Evolutionary conservation across 257 asterid species (phyloP).

Genomic region (Verbena officinalis): DNA sequence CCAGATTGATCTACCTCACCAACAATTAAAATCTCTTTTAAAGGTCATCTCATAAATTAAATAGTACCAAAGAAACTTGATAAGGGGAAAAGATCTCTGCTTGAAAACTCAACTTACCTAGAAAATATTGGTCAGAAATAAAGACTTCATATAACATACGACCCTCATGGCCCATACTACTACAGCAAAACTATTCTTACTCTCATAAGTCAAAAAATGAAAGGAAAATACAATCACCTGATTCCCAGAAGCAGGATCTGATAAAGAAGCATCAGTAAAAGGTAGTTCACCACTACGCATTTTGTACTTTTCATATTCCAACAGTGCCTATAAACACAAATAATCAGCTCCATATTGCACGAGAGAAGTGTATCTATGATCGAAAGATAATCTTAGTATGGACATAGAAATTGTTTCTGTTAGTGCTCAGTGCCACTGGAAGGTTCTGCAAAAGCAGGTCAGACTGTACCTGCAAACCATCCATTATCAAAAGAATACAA

Average conservation of each 20-base stretch:
- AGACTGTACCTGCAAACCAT: background rate
- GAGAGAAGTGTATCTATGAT: background rate
- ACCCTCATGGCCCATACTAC: background rate
- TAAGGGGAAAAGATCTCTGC: background rate
- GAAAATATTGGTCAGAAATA: background rate
- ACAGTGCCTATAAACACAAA: constrained; percentile 57
- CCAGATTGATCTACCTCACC: constrained; percentile 5
- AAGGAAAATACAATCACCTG: constrained; percentile 51
- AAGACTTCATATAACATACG: background rate
- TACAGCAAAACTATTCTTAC: constrained; percentile 7
- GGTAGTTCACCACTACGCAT: constrained; percentile 93
- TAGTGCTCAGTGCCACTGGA: background rate
- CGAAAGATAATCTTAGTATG: constrained; percentile 15
- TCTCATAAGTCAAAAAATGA: background rate
- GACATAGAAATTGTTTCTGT: background rate
- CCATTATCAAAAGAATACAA: too few relatives aligned
- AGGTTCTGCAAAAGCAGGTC: background rate
- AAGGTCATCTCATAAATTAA: constrained; percentile 6
- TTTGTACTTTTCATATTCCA: constrained; percentile 88
- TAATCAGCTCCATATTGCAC: constrained; percentile 32
- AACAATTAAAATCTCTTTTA: background rate
- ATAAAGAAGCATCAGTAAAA: constrained; percentile 63
- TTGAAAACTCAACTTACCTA: constrained; percentile 6
- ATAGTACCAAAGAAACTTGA: background rate
- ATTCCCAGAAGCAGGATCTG: constrained; percentile 65